Base-by-base conservation (phyloP, 2,329 filamentous ascomycete species). In the Apiospora hydei region DNA sequence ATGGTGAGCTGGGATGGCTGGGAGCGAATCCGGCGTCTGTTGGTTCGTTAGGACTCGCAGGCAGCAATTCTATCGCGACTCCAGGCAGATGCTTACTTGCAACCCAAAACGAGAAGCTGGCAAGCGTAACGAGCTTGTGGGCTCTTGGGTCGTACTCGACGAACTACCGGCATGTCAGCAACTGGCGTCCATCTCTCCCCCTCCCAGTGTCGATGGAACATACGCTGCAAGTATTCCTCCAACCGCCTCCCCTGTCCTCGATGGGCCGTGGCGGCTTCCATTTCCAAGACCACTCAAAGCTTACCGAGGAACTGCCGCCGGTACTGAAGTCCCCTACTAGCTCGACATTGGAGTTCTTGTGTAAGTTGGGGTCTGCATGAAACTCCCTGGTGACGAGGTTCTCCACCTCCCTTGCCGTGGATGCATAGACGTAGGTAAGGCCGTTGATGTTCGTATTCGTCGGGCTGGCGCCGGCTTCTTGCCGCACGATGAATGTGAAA, bases 221-320 rank as follows among this genome's bases (percentile, higher is more conserved):
- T 86, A 94, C 92, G 81, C 94, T 98, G 87, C 96, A 98, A 77
- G 92, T 93, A 80, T 97, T 98, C 79, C 94, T 93, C 96, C 96
- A 99, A 64, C 96, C 96, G 72, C 95, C 94, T 43, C 93, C 94
- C 78, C 90, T 90, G 80, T 98, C 95, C 80, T 98, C 95, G 21
- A 85, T 84, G 18, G 85, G 79, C 85, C 94, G 97, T 49, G 96
- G 96, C 11, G 96, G 94, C 80, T 93, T 94, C 95, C 96, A 99
- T 85, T 93, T 96, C 96, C 96, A 99, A 10, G 92, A 92, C 95
- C 96, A 99, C 75, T 96, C 93, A 80, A 98, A 98, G 46, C 94
- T 91, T 43, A 97, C 92, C 1, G 94, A 96, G 8, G 92, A 86
- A 78, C 87, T 94, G n/a, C 96, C 95, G 44, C 88, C 91, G 0